Evolutionary conservation across 2,329 filamentous ascomycete genomes (phyloP).

Genomic region (Ophidiomyces ophidiicola): DNA sequence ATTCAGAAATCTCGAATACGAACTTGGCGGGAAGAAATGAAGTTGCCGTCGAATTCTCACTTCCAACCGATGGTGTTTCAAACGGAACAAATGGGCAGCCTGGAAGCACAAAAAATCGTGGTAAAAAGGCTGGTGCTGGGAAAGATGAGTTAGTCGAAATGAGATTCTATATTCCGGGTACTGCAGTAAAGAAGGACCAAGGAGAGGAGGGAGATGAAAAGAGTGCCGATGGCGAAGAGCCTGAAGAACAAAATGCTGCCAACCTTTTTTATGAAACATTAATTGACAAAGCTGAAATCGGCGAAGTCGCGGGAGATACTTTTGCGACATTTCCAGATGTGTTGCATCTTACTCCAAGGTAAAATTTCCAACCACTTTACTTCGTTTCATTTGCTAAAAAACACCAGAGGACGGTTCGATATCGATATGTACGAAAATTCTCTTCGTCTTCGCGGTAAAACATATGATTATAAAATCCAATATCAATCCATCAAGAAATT

Average conservation of each 20-base stretch:
- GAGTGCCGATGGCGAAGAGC: slow-evolving; percentile 33
- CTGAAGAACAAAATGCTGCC: slow-evolving; percentile 84
- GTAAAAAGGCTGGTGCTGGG: slow-evolving; percentile 79
- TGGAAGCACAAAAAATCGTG: slow-evolving; percentile 57
- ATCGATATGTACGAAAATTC: slow-evolving; percentile 99
- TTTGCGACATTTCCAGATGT: slow-evolving; percentile 96
- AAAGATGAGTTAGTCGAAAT: slow-evolving; percentile 94
- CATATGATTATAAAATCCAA: slow-evolving; percentile 99
- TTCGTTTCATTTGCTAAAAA: slow-evolving; percentile 11
- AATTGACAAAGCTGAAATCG: slow-evolving; percentile 97
- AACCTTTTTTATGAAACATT: slow-evolving; percentile 97
- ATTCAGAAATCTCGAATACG: slow-evolving; percentile 94
- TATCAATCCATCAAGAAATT: slow-evolving; percentile 98
- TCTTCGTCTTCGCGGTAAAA: slow-evolving; percentile 94
- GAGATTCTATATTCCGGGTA: slow-evolving; percentile 95
- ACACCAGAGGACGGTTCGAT: slow-evolving; percentile 82
- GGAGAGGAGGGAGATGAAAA: slow-evolving; percentile 38
- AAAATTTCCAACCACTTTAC: slow-evolving; percentile 15
- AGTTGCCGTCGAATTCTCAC: slow-evolving; percentile 85
- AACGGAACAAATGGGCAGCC: slow-evolving; percentile 62
- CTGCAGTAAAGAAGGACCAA: slow-evolving; percentile 60
- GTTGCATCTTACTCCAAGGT: slow-evolving; percentile 89
- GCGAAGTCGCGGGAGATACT: slow-evolving; percentile 95
- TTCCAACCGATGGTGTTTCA: slow-evolving; percentile 58
- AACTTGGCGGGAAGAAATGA: slow-evolving; percentile 97